A percentile compares a stretch with the other conserved stretches of the same genome.
Conservation (phyloP, 306 rosid genomes). For the Vicia sativa region DNA sequence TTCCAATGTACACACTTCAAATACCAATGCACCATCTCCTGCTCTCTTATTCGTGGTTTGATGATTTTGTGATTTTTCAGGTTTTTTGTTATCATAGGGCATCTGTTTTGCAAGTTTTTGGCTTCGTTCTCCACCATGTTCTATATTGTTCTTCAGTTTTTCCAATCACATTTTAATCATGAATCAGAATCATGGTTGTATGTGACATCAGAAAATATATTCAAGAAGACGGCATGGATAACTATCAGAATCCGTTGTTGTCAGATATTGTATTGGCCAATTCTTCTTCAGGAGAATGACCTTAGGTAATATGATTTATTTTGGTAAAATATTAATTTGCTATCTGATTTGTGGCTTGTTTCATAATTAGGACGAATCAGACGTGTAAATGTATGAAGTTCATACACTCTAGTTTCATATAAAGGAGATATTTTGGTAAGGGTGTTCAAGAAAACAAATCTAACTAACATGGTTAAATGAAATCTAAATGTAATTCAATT, state of each 20-base stretch:
- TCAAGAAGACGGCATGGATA: constrained; percentile 59
- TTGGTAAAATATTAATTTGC: neutral
- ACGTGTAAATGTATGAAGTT: constrained; percentile 32
- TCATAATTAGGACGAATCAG: constrained; percentile 29
- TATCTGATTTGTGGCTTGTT: constrained; percentile 32
- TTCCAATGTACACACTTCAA: constrained; percentile 48
- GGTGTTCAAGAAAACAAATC: constrained; percentile 24
- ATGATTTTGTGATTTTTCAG: constrained; percentile 58
- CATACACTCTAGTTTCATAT: constrained; percentile 19
- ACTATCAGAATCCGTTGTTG: constrained; percentile 67
- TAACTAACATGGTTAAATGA: constrained; percentile 23
- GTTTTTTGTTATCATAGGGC: constrained; percentile 57
- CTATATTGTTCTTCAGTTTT: constrained; percentile 66
- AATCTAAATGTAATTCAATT: constrained; percentile 21
- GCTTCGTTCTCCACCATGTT: constrained; percentile 73
- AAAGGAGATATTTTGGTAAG: constrained; percentile 13
- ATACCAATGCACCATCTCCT: constrained; percentile 15
- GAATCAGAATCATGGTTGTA: constrained; percentile 62
- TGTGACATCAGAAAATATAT: constrained; percentile 50
- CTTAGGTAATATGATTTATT: constrained; percentile 58
- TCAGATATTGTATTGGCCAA: constrained; percentile 93
- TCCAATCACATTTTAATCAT: constrained; percentile 46
- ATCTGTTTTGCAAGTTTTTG: constrained; percentile 56
- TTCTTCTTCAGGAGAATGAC: constrained; percentile 74
- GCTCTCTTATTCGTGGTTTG: constrained; percentile 37